Base-by-base conservation (phyloP, 768 basidiomycete genomes). In the Tricholoma saponaceum region DNA sequence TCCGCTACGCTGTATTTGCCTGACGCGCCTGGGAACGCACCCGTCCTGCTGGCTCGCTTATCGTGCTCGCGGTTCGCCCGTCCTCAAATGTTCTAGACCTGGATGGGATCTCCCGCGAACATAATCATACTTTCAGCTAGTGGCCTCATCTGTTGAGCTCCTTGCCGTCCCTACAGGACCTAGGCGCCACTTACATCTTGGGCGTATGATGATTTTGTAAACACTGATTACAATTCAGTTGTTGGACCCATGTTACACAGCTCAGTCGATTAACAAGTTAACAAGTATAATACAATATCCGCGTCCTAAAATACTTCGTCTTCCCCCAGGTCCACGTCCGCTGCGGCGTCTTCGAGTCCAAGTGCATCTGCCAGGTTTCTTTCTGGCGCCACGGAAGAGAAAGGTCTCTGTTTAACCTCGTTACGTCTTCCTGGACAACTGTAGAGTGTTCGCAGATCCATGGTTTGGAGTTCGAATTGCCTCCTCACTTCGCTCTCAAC, bases 401-500 rank as follows among this genome's bases (percentile, higher is more conserved):
- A 37, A 30, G 5, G 32, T 50, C 37, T 2, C 12, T 23, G 20
- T 37, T 30, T 18, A 46, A 9, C n/a, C 51, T 54, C 28, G 25
- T 49, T 41, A 26, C 53, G 37, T 55, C 41, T 32, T 32, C 20
- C 41, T 2, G 49, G 46, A 14, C 18, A 25, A 12, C 47, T 55
- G 30, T 63, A 70, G 26, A 70, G 57, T 3, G 56, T 58, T 14
- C 56, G 62, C 41, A 73, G 47, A 51, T 66, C 62, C 50, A 67
- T 22, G 43, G 60, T 68, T 52, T 35, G 57, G 39, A 70, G 58
- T 12, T 64, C 64, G 26, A 75, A 65, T 23, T 76, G 75, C 35
- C 65, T 61, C 32, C 57, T 59, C 5, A 80, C 59, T 58, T 81
- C 78, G 23, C 56, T 37, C 56, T 47, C 59, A 8, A 81, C 68